Evolutionary conservation across 2,329 filamentous ascomycete species (phyloP).

Genomic region (Colletotrichum godetiae): DNA sequence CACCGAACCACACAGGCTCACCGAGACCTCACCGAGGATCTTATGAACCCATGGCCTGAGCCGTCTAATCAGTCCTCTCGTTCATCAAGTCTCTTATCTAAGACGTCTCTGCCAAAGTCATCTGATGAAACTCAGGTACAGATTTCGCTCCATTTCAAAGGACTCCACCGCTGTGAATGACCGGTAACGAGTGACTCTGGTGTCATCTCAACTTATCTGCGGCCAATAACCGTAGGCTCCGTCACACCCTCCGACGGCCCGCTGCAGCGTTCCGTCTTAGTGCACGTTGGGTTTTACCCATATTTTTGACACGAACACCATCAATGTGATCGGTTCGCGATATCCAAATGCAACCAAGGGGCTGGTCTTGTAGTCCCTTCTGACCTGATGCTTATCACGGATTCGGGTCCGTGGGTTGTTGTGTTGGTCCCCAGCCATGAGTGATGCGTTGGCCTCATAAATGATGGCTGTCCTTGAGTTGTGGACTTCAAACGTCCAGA

Average conservation of each 20-base stretch:
- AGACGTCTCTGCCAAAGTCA: neutral
- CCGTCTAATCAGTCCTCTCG: neutral
- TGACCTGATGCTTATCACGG: slow-evolving; percentile 3
- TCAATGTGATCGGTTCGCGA: slow-evolving; percentile 1
- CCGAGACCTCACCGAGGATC: neutral
- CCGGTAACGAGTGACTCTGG: slow-evolving; percentile 20
- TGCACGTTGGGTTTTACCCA: neutral
- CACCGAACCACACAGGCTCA: neutral
- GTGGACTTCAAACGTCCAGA: too few relatives aligned
- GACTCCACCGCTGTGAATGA: neutral
- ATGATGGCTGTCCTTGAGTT: neutral
- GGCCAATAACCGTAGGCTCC: slow-evolving; percentile 13
- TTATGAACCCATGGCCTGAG: neutral
- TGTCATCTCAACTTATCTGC: slow-evolving; percentile 18
- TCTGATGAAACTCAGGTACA: neutral
- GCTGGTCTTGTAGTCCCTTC: neutral
- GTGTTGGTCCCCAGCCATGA: too few relatives aligned
- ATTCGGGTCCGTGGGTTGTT: too few relatives aligned
- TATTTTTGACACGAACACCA: neutral
- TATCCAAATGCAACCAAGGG: neutral
- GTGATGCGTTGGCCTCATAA: neutral
- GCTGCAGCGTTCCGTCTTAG: slow-evolving; percentile 17
- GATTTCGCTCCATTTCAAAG: neutral
- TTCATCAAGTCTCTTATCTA: neutral
- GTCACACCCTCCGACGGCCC: slow-evolving; percentile 27